Base-by-base conservation (phyloP, 768 basidiomycete species). In the Clitopilus hobsonii region DNA sequence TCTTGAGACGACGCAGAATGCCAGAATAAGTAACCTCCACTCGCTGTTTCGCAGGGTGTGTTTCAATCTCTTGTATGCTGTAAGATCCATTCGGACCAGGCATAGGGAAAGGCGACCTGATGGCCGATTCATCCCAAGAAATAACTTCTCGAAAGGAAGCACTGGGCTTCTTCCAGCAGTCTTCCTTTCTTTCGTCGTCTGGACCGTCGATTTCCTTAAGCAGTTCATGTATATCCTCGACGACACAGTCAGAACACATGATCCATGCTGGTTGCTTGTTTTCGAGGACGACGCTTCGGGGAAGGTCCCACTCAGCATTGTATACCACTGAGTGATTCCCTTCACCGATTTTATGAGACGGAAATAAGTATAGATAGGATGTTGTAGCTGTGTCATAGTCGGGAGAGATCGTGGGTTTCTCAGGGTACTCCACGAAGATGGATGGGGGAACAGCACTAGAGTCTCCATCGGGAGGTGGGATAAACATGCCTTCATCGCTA, bases 301-400 rank as follows among this genome's bases (percentile, higher is more conserved):
- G 83, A 1, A 86, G 60, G 36, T 81, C 80, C 71, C 77, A 77
- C 53, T 81, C 78, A 5, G 74, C 80, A 36, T 69, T 61, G 59
- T 80, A 79, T 0, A 82, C 80, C 27, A 65, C 47, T 0, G 85
- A 85, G 60, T 86, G 85, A 59, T 81, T 60, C 0, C 85, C 84
- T 0, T 13, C 0, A 4, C 83, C 84, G 6, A 74, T 56, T 18
- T 18, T 47, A 29, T 71, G 60, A 0, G 38, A 32, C 0, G 74
- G 71, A 1, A 73, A 72, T 51, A 86, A 56, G 53, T 82, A 80
- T 16, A 85, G 67, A 61, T 84, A n/a, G n/a, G n/a, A n/a, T n/a
- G n/a, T n/a, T n/a, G n/a, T n/a, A n/a, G n/a, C n/a, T n/a, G n/a
- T n/a, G n/a, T n/a, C n/a, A n/a, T n/a, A n/a, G n/a, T n/a, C n/a